These are phyloP conservation scores for Colletotrichum eleusines DNA, from an alignment of 2,329 filamentous ascomycete species.

Conservation along the genomic window DNA sequence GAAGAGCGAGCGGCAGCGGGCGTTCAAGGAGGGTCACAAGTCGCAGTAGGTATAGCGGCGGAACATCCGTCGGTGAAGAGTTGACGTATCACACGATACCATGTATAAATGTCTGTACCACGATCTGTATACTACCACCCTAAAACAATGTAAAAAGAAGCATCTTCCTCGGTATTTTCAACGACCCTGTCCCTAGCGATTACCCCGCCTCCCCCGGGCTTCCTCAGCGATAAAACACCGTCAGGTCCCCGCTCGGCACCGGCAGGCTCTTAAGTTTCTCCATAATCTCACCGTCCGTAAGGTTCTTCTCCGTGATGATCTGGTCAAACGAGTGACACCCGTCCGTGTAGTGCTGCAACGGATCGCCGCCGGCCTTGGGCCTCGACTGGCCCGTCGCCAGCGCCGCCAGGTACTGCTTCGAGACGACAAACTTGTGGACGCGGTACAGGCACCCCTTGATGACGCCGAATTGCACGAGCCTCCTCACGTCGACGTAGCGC, in stretches of 20 bases:
- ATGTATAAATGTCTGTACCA: slow-evolving; percentile 35
- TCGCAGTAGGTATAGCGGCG: slow-evolving; percentile 11
- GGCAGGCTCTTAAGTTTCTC: slow-evolving; percentile 72
- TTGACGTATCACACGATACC: slow-evolving; percentile 26
- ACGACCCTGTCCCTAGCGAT: neutral
- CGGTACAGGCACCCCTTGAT: slow-evolving; percentile 96
- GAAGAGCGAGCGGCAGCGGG: slow-evolving; percentile 34
- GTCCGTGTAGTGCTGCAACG: slow-evolving; percentile 77
- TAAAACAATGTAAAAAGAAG: slow-evolving; percentile 37
- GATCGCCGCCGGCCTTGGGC: slow-evolving; percentile 57
- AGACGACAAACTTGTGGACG: slow-evolving; percentile 90
- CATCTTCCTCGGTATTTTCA: slow-evolving; percentile 9
- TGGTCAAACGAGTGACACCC: slow-evolving; percentile 84
- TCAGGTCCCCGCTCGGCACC: slow-evolving; percentile 64
- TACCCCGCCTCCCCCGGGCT: neutral
- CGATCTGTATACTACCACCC: slow-evolving; percentile 32
- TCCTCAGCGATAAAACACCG: slow-evolving; percentile 63
- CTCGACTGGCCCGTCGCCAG: slow-evolving; percentile 66
- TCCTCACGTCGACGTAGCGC: slow-evolving; percentile 84
- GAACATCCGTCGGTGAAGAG: neutral
- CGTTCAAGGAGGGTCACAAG: slow-evolving; percentile 17
- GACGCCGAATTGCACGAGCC: slow-evolving; percentile 94
- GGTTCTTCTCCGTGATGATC: slow-evolving; percentile 81
- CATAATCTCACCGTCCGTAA: slow-evolving; percentile 78
- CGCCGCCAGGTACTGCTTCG: slow-evolving; percentile 69